Base-by-base conservation (phyloP, 495 filamentous ascomycete genomes). In the Neurospora sp. region DNA sequence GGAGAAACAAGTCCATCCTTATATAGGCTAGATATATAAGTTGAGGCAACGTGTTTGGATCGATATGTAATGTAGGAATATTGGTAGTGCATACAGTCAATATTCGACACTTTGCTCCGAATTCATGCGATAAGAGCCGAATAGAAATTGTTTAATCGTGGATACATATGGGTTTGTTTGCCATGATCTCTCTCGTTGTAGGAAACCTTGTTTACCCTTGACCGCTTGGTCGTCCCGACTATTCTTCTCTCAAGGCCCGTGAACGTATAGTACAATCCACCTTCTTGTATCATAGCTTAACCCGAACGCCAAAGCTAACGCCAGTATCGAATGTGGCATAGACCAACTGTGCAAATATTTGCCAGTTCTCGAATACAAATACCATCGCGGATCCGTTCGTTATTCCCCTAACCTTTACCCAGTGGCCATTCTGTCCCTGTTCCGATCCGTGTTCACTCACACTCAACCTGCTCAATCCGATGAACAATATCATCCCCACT, bases 391-490 rank as follows among this genome's bases (percentile, higher is more conserved):
- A 39, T 37, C 39, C 39, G 39, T 39, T 39, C 39, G 1, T 39
- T 39, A 42, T 42, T 14, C 10, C 4, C 40, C 40, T 42, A 14
- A 9, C 7, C 40, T 42, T 42, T 14, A 12, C 40, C 40, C 40
- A 10, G 40, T 42, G 40, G 14, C 12, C 47, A 59, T 27, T 59
- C 10, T 59, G 47, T 20, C 18, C 44, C n/a, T 47, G 8, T 39
- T 40, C 41, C 68, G 8, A 59, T 12, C n/a, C 44, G 20, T 53
- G 45, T 16, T 65, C 53, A 35, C 22, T 45, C 22, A 69, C 80
- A 82, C 18, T 78, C 74, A 5, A 81, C 80, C 76, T 81, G 80
- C 61, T 73, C 76, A n/a, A 81, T 68, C n/a, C 70, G 70, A 59
- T 78, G 76, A 31, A 42, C 41, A 10, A 81, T 71, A 9, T 42